Base-by-base conservation (phyloP, 257 asterid genomes). In the Solanum neorickii region DNA sequence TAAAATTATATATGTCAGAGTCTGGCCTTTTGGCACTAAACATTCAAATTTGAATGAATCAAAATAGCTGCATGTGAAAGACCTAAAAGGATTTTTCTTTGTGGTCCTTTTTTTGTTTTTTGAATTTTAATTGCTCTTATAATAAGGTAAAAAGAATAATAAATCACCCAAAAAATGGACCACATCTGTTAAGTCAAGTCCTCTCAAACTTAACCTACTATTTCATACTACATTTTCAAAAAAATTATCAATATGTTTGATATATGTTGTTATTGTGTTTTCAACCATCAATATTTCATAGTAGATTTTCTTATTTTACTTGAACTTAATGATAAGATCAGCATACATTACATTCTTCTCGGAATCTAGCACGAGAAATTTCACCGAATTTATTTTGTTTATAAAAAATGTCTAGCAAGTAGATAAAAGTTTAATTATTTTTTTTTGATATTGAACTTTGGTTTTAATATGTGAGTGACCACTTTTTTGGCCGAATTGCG, bases 401-500 rank as follows among this genome's bases (percentile, higher is more conserved):
- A 35, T 35, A 35, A 35, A 35, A 35, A 35, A 35, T 5, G 6
- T 35, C 0, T 35, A 35, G 6, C 84, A 80, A 80, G 84, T 7
- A 47, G 68, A 78, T 16, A 15, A 0, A 80, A 80, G 42, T 80
- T 47, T 12, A 80, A 80, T 27, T 47, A 2, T 6, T 80, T 80
- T 47, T 18, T 56, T 80, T 80, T 47, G n/a, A 31, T 2, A 21
- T 33, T 59, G 87, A 85, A 75, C 87, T 73, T 39, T 86, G 44
- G 42, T 84, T 66, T 69, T 14, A 86, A 31, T 52, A 80, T 80
- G 70, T 87, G 87, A 83, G 59, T 86, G 88, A 89, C 83, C 87
- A 87, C 87, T 89, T 86, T 89, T 73, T 82, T 82, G 90, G 87
- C 75, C 69, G 41, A 84, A 86, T 89, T 88, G 78, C 92, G 96